Conservation (phyloP, 768 basidiomycete species). For the Leucogyrophana mollusca region DNA sequence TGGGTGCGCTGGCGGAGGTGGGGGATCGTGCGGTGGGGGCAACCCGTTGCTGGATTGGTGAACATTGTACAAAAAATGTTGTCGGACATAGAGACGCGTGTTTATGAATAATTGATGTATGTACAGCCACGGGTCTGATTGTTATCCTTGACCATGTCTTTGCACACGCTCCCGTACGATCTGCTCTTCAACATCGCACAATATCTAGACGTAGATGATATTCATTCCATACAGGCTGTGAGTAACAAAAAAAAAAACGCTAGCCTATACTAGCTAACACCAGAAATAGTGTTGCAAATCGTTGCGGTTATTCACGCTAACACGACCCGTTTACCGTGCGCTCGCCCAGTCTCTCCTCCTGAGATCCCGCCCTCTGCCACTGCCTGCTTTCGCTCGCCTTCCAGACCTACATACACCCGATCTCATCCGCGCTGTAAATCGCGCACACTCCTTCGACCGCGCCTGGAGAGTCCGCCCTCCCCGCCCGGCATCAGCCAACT, state of each 20-base stretch:
- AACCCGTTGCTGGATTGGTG: conserved; percentile 12
- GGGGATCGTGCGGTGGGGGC: conserved; percentile 6
- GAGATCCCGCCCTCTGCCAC: conserved; percentile 65
- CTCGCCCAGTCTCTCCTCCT: conserved; percentile 61
- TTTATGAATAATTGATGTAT: too few species aligned
- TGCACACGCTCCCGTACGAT: conserved; percentile 62
- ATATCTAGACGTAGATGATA: conserved; percentile 59
- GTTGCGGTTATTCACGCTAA: conserved; percentile 58
- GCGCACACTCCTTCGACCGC: conserved; percentile 57
- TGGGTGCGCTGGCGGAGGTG: background rate
- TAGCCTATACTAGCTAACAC: background rate
- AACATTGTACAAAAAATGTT: too few species aligned
- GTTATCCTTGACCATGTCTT: conserved; percentile 21
- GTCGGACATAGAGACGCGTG: too few species aligned
- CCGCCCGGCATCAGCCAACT: conserved; percentile 42
- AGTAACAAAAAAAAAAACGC: conserved; percentile 31
- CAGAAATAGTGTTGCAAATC: conserved; percentile 56
- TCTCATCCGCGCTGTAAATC: conserved; percentile 62
- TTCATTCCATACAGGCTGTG: conserved; percentile 61
- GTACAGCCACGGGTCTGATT: background rate
- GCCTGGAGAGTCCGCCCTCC: conserved; percentile 64
- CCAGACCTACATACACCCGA: conserved; percentile 61
- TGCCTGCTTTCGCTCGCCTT: conserved; percentile 68
- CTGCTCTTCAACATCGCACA: conserved; percentile 65
- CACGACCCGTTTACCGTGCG: conserved; percentile 66